Evolutionary conservation across 2,329 filamentous ascomycete genomes (phyloP).

Genomic region (Camptophora hylomeconis): DNA sequence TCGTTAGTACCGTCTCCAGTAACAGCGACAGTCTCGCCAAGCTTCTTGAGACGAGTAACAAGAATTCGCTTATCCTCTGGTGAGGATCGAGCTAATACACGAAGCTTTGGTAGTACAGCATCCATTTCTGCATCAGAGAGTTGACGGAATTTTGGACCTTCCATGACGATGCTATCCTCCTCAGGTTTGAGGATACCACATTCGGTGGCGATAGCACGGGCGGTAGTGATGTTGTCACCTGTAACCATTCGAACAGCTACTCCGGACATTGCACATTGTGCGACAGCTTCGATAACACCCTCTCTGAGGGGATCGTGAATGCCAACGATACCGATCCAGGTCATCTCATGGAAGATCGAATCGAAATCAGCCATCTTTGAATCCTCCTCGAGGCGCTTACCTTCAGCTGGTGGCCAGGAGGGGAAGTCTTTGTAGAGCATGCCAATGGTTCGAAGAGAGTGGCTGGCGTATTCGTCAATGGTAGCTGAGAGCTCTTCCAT

Average conservation of each 20-base stretch:
- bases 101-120: constrained; percentile 43
- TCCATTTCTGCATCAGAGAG: constrained; percentile 48
- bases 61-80: constrained; percentile 56
- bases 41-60: constrained; percentile 47
- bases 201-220: constrained; percentile 58
- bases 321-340: constrained; percentile 57
- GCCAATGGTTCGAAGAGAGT: constrained; percentile 63
- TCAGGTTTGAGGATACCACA: constrained; percentile 49
- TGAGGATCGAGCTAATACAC: constrained; percentile 52
- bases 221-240: constrained; percentile 59
- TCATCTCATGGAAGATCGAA: constrained; percentile 58
- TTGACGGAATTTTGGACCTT: constrained; percentile 54
- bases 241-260: constrained; percentile 65
- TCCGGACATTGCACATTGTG: constrained; percentile 53
- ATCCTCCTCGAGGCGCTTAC: constrained; percentile 47
- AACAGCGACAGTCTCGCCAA: constrained; percentile 48
- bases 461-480: constrained; percentile 30
- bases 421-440: constrained; percentile 62
- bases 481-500: constrained; percentile 20
- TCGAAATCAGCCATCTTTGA: constrained; percentile 51
- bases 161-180: constrained; percentile 50
- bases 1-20: constrained; percentile 58
- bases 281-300: constrained; percentile 55
- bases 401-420: constrained; percentile 49
- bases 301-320: constrained; percentile 62